Percentiles rank a stretch among this genome's conserved stretches.
Evolutionary conservation across 2,329 filamentous ascomycete species (phyloP).

Genomic region (Lachnellula subtilissima): DNA sequence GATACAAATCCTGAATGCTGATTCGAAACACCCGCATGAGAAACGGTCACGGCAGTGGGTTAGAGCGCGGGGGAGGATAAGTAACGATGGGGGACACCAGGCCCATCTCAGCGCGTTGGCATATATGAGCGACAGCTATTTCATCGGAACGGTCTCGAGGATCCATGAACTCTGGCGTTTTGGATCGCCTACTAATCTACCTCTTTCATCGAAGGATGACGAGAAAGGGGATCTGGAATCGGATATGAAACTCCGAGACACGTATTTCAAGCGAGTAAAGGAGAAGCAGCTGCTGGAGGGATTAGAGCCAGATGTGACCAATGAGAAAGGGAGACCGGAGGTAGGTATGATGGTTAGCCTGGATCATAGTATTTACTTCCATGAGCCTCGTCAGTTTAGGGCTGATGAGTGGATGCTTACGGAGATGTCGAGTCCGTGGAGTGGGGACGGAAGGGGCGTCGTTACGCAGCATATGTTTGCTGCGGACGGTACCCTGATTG

Average conservation of each 20-base stretch:
- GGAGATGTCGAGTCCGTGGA: conserved; percentile 78
- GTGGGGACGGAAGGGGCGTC: conserved; percentile 69
- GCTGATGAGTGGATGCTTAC: conserved; percentile 74
- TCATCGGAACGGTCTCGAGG: conserved; percentile 82
- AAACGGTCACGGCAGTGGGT: conserved; percentile 72
- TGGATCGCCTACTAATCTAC: conserved; percentile 40
- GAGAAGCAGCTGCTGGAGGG: conserved; percentile 17
- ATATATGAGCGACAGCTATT: conserved; percentile 89
- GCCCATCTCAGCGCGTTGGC: conserved; percentile 84
- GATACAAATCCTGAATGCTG: conserved; percentile 52
- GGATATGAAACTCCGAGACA: conserved; percentile 41
- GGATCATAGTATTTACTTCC: conserved; percentile 70
- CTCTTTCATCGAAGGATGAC: neutral
- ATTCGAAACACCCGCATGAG: conserved; percentile 49
- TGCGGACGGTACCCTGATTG: conserved; percentile 66
- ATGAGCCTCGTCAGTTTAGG: conserved; percentile 52
- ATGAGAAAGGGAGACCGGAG: conserved; percentile 39
- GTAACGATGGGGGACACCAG: conserved; percentile 64
- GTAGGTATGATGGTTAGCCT: conserved; percentile 83
- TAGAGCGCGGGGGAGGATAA: conserved; percentile 69
- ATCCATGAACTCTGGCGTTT: conserved; percentile 79
- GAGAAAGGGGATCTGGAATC: neutral
- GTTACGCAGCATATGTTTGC: conserved; percentile 72
- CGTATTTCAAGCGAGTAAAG: conserved; percentile 40
- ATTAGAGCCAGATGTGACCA: neutral